phyloP scores from a whole-genome alignment of 164 flowering plant genomes.

The Umbellularia californica region DNA sequence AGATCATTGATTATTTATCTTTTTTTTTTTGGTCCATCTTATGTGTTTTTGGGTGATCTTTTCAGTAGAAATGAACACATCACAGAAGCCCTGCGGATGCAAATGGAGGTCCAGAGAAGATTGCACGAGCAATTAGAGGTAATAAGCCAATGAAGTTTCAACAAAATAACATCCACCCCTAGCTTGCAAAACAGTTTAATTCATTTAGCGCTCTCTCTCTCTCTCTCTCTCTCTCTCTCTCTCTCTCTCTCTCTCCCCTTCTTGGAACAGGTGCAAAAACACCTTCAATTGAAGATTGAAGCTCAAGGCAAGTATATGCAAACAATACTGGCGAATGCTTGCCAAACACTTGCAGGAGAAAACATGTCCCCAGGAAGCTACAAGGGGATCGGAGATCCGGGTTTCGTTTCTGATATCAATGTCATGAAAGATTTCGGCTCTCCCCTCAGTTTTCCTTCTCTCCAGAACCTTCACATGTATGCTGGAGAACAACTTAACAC shows the following conservation, averaged over 20 bases:
- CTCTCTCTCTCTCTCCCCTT: neutral
- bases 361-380: constrained; percentile 40
- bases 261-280: constrained; percentile 70
- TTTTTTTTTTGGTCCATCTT: neutral
- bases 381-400: constrained; percentile 18
- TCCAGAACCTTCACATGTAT: constrained; percentile 75
- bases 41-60: neutral
- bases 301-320: constrained; percentile 99
- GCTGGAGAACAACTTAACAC: constrained; percentile 48
- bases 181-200: neutral
- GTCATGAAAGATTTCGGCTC: constrained; percentile 46
- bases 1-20: neutral
- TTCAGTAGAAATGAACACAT: constrained; percentile 48
- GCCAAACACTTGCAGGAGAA: constrained; percentile 79
- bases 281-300: constrained; percentile 88
- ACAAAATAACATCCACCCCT: neutral
- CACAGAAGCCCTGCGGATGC: constrained; percentile 75
- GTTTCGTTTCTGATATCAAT: neutral
- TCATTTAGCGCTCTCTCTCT: too few species aligned
- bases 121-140: constrained; percentile 96
- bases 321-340: constrained; percentile 86
- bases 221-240: neutral
- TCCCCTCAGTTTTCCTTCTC: constrained; percentile 53
- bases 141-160: constrained; percentile 20
- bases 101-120: constrained; percentile 97